Base-by-base conservation (phyloP, 1,139 yeast genomes). In the Yamadazyma mexicana region DNA sequence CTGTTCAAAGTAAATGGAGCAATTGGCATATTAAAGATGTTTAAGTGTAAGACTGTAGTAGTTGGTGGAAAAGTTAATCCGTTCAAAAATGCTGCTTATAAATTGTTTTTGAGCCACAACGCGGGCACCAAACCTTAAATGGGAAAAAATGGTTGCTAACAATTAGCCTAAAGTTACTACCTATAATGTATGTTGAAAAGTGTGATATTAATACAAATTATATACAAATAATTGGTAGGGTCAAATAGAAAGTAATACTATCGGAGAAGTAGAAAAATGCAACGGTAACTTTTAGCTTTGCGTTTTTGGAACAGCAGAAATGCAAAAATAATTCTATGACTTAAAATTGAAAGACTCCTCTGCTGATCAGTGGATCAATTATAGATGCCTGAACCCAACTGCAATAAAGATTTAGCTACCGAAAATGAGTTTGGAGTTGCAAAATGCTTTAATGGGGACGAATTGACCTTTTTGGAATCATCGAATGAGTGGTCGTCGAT, bases 341-440 rank as follows among this genome's bases (percentile, higher is more conserved):
- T n/a, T n/a, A n/a, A n/a, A n/a, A n/a, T n/a, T n/a, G n/a, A n/a
- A n/a, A n/a, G n/a, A n/a, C n/a, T n/a, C n/a, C n/a, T n/a, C n/a
- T n/a, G n/a, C n/a, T n/a, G n/a, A n/a, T n/a, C 29, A 15, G 10
- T 5, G 29, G 17, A 14, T 38, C 31, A 46, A 23, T 45, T 49
- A 38, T 49, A 50, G 24, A 46, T 42, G 3, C 54, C 54, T 12
- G 51, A 45, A 32, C 77, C 76, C 48, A 72, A 63, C 55, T 70
- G 76, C 44, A 72, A 64, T 50, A 72, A 67, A 24, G 74, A 67
- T 52, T 70, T 71, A 35, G 77, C 77, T 40, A 72, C 76, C 38
- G 71, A 66, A 47, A 72, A 72, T 40, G 74, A 67, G 51, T 69
- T 72, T 38, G 77, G 77, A n/a, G 77, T 72, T n/a, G 74, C 75